Conservation (phyloP, 345 rosid species). For the Hypericum perforatum region DNA sequence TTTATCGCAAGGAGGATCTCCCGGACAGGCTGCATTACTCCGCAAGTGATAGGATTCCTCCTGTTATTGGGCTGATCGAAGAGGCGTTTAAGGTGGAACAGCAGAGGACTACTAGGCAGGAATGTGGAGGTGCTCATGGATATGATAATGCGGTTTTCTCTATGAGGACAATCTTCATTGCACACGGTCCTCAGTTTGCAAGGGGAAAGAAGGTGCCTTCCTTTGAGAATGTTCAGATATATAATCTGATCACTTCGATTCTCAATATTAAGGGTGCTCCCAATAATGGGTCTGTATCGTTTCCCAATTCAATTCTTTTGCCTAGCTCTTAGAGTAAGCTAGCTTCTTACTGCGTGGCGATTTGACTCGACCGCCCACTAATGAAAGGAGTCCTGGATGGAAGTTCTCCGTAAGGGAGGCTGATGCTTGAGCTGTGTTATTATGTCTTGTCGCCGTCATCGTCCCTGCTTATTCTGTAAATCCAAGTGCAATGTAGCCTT, state of each 20-base stretch:
- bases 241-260: slow-evolving; percentile 73
- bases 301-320: slow-evolving; percentile 41
- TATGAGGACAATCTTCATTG: slow-evolving; percentile 85
- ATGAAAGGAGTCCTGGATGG: too few relatives aligned
- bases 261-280: slow-evolving; percentile 63
- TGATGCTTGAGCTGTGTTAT: too few relatives aligned
- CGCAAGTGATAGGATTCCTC: slow-evolving; percentile 60
- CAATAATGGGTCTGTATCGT: slow-evolving; percentile 61
- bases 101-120: slow-evolving; percentile 38
- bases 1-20: slow-evolving; percentile 76
- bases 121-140: slow-evolving; percentile 91
- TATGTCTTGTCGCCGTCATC: too few relatives aligned
- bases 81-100: slow-evolving; percentile 81
- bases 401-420: too few relatives aligned
- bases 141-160: slow-evolving; percentile 86
- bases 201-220: slow-evolving; percentile 77
- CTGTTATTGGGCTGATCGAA: slow-evolving; percentile 60
- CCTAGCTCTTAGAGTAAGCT: slow-evolving; percentile 16
- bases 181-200: slow-evolving; percentile 78
- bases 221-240: slow-evolving; percentile 87
- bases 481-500: too few relatives aligned
- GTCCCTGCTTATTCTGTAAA: too few relatives aligned
- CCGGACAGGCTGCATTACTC: slow-evolving; percentile 73
- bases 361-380: too few relatives aligned
- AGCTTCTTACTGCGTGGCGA: too few relatives aligned